Conservation (phyloP, 495 filamentous ascomycete species). For the Tuber microsphaerosporum region DNA sequence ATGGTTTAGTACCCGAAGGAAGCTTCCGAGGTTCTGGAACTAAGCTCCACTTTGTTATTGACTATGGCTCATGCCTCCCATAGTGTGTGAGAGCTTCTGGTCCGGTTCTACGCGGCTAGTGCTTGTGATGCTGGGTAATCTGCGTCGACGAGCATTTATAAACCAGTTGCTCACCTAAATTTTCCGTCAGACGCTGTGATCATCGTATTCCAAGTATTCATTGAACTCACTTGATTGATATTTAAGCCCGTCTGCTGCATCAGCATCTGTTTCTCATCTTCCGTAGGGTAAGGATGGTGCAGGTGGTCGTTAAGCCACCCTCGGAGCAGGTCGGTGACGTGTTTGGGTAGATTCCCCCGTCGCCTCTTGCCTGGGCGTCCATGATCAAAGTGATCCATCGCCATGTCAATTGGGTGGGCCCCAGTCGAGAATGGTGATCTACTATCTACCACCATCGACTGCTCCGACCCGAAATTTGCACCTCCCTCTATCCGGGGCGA, state of each 20-base stretch:
- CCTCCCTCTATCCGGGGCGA: conserved; percentile 17
- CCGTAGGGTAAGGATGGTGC: conserved; percentile 76
- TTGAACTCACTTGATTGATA: conserved; percentile 60
- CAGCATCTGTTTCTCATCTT: conserved; percentile 81
- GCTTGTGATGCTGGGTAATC: conserved; percentile 52
- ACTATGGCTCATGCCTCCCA: conserved; percentile 16
- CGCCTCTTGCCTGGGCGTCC: conserved; percentile 53
- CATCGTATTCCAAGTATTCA: conserved; percentile 15
- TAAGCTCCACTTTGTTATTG: conserved; percentile 7
- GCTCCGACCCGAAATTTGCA: conserved; percentile 20
- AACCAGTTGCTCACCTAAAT: conserved; percentile 90
- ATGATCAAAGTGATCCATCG: conserved; percentile 39
- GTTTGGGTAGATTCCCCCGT: conserved; percentile 80
- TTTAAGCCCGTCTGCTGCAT: conserved; percentile 68
- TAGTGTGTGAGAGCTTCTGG: conserved; percentile 26
- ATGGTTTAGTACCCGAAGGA: background rate
- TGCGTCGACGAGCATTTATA: conserved; percentile 78
- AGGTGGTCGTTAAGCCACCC: conserved; percentile 72
- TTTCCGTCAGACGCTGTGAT: conserved; percentile 29
- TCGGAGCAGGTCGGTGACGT: conserved; percentile 73
- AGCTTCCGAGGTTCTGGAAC: background rate
- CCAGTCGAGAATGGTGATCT: conserved; percentile 36
- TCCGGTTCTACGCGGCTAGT: conserved; percentile 26
- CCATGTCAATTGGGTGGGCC: conserved; percentile 25
- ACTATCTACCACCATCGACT: conserved; percentile 27